Evolutionary conservation across 208 protist species (phyloP).

Genomic region (Borovskyia barvae): DNA sequence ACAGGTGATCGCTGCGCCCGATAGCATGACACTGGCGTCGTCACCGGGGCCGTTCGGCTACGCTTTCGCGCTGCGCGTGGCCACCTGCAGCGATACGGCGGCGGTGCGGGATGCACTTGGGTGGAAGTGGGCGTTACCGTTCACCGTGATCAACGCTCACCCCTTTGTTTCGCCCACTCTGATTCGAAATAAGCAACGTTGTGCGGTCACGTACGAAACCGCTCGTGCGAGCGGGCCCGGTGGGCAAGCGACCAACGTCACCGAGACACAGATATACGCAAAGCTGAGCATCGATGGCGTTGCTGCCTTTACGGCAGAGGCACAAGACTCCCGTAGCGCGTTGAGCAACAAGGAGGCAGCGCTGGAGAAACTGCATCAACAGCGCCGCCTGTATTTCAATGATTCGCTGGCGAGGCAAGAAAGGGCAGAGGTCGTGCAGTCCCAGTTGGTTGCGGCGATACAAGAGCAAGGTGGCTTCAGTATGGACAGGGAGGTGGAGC

Average conservation of each 20-base stretch:
- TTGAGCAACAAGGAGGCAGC: constrained; percentile 75
- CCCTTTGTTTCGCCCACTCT: constrained; percentile 65
- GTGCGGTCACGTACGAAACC: constrained; percentile 61
- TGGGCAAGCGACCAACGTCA: constrained; percentile 86
- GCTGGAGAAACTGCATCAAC: constrained; percentile 58
- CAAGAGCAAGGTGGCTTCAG: constrained; percentile 16
- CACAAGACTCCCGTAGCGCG: constrained; percentile 87
- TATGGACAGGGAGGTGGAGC: constrained; percentile 18
- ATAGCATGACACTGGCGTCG: constrained; percentile 7
- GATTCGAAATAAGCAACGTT: constrained; percentile 45
- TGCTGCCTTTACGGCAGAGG: constrained; percentile 60
- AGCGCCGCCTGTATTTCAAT: constrained; percentile 66
- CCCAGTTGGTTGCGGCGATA: constrained; percentile 29
- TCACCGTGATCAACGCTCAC: constrained; percentile 33
- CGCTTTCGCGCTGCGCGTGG: constrained; percentile 38
- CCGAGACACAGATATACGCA: constrained; percentile 87
- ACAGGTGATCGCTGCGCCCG: constrained; percentile 30
- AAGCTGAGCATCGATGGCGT: constrained; percentile 77
- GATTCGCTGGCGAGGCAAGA: constrained; percentile 61
- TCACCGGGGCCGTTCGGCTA: constrained; percentile 57
- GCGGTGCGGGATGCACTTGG: background rate
- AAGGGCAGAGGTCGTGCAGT: constrained; percentile 36
- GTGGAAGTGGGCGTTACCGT: background rate
- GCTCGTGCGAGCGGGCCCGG: constrained; percentile 82
- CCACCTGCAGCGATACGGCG: background rate